Base-by-base conservation (phyloP, 257 asterid species). In the Capsicum chinense region DNA sequence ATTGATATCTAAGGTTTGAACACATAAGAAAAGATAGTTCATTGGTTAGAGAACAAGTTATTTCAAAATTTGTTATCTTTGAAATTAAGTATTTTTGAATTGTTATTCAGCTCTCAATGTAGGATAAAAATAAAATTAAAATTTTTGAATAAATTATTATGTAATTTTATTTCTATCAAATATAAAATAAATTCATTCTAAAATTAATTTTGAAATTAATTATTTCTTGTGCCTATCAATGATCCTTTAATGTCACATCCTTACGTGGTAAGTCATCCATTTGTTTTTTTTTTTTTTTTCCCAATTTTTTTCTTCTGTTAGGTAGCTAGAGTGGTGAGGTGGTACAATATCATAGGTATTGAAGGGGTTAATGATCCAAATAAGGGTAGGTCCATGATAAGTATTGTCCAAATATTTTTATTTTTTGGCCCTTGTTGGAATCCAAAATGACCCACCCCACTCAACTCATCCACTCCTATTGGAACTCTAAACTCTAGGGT, bases 301-400 rank as follows among this genome's bases (percentile, higher is more conserved):
- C 69, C 21, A 63, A 5, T 42, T 9, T 10, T 16, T n/a, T 12
- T 1, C 16, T n/a, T 47, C 3, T 2, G 47, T 47, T 73, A 2
- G 37, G 58, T 11, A 71, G 57, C 33, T 48, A 19, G n/a, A 21
- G 81, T 66, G 48, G 74, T 42, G 37, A 26, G 71, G 83, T 83
- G 79, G 58, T 14, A 35, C 13, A 58, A 63, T 21, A 50, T 59
- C 19, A 48, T 74, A n/a, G 67, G 67, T n/a, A 79, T 79, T 26
- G 60, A 56, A 56, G 81, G 0, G 66, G 21, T 74, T 74, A 11
- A 26, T 26, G 33, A 44, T 63, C 47, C 0, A 12, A 56, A 62
- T 4, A 81, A 82, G 60, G 73, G 60, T 74, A 37, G 60, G 60
- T 7, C 44, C 68, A 39, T 37, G 6, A 13, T 73, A 54, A n/a